These are phyloP conservation scores for Chaetomium olivaceum DNA, from an alignment of 2,329 filamentous ascomycete genomes.

Conservation along the genomic window DNA sequence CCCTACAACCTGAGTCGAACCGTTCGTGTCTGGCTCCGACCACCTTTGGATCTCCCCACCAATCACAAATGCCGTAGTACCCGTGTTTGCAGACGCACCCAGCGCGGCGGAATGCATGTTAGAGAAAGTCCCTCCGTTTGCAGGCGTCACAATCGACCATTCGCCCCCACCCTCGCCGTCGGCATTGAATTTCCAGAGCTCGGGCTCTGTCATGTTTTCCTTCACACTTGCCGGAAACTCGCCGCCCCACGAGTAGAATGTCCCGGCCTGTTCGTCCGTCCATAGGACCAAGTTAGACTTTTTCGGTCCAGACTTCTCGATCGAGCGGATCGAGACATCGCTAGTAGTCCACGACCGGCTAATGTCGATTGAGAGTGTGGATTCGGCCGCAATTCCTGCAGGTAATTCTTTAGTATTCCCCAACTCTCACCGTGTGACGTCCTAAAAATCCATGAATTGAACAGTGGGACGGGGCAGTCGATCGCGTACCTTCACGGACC, in stretches of 20 bases:
- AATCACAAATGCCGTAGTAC: conserved; percentile 22
- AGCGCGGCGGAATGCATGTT: conserved; percentile 1
- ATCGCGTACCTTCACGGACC: not conserved
- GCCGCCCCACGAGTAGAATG: conserved; percentile 26
- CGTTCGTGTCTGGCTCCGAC: conserved; percentile 8
- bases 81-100: conserved; percentile 17
- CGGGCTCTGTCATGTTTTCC: conserved; percentile 1
- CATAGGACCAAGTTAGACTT: conserved; percentile 17
- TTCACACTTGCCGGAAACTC: not conserved
- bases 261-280: conserved; percentile 5
- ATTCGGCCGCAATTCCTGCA: not conserved
- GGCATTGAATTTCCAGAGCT: conserved; percentile 25
- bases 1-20: conserved; percentile 12
- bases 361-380: conserved; percentile 29
- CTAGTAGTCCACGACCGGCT: conserved; percentile 25
- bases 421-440: not conserved
- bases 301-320: conserved; percentile 3
- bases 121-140: conserved; percentile 15
- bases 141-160: conserved; percentile 13
- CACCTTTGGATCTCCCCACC: conserved; percentile 21
- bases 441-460: not conserved
- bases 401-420: not conserved
- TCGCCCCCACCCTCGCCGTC: conserved; percentile 25
- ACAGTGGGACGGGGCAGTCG: not conserved
- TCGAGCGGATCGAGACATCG: conserved; percentile 10